A percentile compares a stretch with the other conserved stretches of the same genome.
phyloP scores from a whole-genome alignment of 192 early-diverging fungal genomes.

The Podila clonocystis region DNA sequence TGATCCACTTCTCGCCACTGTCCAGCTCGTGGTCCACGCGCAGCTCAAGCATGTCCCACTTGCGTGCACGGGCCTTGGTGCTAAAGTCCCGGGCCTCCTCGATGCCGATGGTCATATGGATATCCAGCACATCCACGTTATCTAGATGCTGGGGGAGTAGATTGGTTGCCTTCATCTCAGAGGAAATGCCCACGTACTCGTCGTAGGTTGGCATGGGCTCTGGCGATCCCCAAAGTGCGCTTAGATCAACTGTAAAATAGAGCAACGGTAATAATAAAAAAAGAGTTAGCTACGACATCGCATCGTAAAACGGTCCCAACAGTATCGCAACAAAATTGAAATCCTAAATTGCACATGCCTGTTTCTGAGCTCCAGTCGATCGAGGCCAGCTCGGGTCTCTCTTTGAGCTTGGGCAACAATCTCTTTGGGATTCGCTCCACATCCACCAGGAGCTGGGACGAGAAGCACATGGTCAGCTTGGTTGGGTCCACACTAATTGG shows the following conservation, averaged over 20 bases:
- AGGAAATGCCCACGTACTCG: constrained; percentile 36
- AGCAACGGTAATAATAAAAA: background rate
- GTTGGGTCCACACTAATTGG: background rate
- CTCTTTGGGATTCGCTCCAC: constrained; percentile 42
- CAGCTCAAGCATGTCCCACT: constrained; percentile 37
- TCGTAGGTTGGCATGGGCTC: constrained; percentile 33
- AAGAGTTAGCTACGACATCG: too few species aligned
- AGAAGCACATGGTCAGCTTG: background rate
- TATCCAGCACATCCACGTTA: constrained; percentile 32
- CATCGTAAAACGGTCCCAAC: too few species aligned
- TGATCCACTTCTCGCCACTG: constrained; percentile 35
- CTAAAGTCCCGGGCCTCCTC: constrained; percentile 17
- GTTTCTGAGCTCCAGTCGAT: constrained; percentile 38
- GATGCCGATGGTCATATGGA: constrained; percentile 18
- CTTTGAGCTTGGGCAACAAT: constrained; percentile 23
- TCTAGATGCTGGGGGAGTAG: constrained; percentile 20
- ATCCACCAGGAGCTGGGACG: constrained; percentile 28
- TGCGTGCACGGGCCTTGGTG: constrained; percentile 23
- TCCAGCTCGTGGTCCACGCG: constrained; percentile 30
- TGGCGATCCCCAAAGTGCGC: constrained; percentile 15
- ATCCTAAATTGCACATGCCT: constrained; percentile 1
- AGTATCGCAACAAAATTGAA: background rate
- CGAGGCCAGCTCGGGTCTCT: constrained; percentile 24
- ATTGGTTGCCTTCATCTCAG: constrained; percentile 13
- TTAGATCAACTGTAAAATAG: constrained; percentile 32